These are phyloP conservation scores for Phytophthora capsici DNA, from an alignment of 352 stramenopile genomes.

Conservation along the genomic window DNA sequence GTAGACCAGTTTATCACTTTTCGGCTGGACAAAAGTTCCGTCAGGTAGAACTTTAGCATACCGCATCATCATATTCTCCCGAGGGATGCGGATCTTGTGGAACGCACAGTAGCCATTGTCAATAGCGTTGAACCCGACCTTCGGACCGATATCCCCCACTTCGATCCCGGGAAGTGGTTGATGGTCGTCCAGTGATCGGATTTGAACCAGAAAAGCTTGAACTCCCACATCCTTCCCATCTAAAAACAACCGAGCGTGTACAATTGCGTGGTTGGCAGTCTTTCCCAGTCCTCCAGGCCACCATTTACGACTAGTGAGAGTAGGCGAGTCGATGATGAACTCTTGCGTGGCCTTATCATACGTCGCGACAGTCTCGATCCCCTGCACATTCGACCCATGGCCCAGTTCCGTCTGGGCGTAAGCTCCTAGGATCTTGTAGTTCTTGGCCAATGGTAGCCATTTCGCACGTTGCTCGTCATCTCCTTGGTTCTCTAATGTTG, in stretches of 20 bases:
- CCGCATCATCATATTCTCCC: conserved; percentile 38
- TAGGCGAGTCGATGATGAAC: conserved; percentile 95
- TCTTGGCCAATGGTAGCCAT: conserved; percentile 35
- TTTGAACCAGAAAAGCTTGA: conserved; percentile 37
- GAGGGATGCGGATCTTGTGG: conserved; percentile 33
- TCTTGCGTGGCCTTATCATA: conserved; percentile 88
- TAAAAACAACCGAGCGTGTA: conserved; percentile 32
- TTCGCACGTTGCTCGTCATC: conserved; percentile 29
- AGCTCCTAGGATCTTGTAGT: conserved; percentile 34
- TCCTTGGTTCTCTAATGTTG: conserved; percentile 38
- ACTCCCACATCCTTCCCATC: conserved; percentile 38
- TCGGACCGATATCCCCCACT: conserved; percentile 40
- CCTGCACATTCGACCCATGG: conserved; percentile 45
- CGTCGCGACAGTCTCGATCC: conserved; percentile 37
- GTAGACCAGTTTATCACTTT: conserved; percentile 75
- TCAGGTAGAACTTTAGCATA: conserved; percentile 56
- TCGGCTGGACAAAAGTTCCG: conserved; percentile 62
- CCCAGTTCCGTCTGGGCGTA: conserved; percentile 42
- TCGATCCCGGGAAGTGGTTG: conserved; percentile 34
- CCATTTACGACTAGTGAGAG: conserved; percentile 95
- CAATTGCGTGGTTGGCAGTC: conserved; percentile 40
- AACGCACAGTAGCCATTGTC: conserved; percentile 41
- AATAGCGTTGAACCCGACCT: conserved; percentile 37
- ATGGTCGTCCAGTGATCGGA: conserved; percentile 35
- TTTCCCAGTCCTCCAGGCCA: conserved; percentile 85